Evolutionary conservation across 441 rosid genomes (phyloP), one percentile per base, ranked within the genome.

Genomic region (Dalechampia spathulata): DNA sequence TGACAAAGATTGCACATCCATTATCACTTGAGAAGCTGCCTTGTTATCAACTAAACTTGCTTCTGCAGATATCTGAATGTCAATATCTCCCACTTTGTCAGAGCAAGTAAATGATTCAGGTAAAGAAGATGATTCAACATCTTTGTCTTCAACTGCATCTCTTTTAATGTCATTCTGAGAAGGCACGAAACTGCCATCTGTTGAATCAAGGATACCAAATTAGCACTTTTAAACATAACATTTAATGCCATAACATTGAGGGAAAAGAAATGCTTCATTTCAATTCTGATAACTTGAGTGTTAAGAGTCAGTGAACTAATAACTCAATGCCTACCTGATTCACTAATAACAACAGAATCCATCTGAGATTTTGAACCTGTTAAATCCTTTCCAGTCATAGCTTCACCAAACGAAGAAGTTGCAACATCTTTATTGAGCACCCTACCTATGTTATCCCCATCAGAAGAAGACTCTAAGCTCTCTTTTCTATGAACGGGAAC

Each of bases 251-350:
- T 30, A 43, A 63, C 16, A 47, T 11, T 12, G 20, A 57, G 45
- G 14, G 39, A 30, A 55, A 46, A 54, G n/a, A 46, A 50, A 2
- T 56, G 38, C 68, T 58, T 19, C 30, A 38, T 43, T n/a, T 30
- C 30, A 38, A 65, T 47, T n/a, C n/a, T 10, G 8, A 16, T 42
- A 41, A 62, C 43, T 52, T 48, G 38, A 38, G 27, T 21, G 37
- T 52, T 65, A 53, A 36, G 21, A 60, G 44, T 60, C 48, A n/a
- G n/a, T n/a, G n/a, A n/a, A 51, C 30, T 22, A 67, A 42, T 10
- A 60, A 47, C 36, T 49, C 53, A 67, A 14, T 44, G 62, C 27
- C 59, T 62, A 89, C 95, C 86, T 64, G 72, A n/a, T n/a, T n/a
- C n/a, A n/a, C n/a, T n/a, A n/a, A n/a, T n/a, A n/a, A n/a, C n/a